Base-by-base conservation (phyloP, 805 yeast species). In the Saccharomyces kudriavzevii region DNA sequence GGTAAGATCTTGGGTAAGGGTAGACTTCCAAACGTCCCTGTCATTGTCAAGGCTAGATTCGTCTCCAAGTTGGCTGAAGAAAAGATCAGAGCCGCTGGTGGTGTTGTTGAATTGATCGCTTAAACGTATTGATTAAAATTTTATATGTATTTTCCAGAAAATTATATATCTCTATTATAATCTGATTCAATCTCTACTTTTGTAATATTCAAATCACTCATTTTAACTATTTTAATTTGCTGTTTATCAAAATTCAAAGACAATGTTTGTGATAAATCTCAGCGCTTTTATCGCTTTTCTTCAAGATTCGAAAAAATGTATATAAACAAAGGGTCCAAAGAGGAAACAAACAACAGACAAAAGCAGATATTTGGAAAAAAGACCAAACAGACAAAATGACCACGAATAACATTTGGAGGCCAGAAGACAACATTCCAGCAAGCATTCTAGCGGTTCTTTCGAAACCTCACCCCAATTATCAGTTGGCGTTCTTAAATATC, bases 1-100 rank as follows among this genome's bases (percentile, higher is more conserved):
- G 98, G 97, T 81, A 94, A 94, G 84, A 97, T 94, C 74, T 88
- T 94, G 74, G 99, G 97, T 80, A 94, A 94, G 84, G 99, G 99
- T 79, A 84, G 87, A 78, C 82, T 94, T 73, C 99, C 99, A 79
- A 73, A 87, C 68, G 97, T 91, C 70, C 99, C 99, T 76, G 95
- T 94, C 77, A 90, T 94, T 71, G 98, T 94, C 77, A 92, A 89
- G 82, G 99, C 99, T 69, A 92, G 99, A 87, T 94, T 86, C 76
- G 99, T 94, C 71, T 90, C 97, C 71, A 87, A 91, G 82, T 86
- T 90, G 76, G 99, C 99, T 76, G 99, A 94, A 86, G 91, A 94
- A 84, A 94, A 92, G 85, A 94, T 94, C 84, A 89, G 88, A 85
- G 98, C 96, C 76, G 99, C 86, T 76, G 99, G 99, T 82, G 99